These are phyloP conservation scores for Botrytis fabae DNA, from an alignment of 2,329 filamentous ascomycete genomes.

Conservation along the genomic window DNA sequence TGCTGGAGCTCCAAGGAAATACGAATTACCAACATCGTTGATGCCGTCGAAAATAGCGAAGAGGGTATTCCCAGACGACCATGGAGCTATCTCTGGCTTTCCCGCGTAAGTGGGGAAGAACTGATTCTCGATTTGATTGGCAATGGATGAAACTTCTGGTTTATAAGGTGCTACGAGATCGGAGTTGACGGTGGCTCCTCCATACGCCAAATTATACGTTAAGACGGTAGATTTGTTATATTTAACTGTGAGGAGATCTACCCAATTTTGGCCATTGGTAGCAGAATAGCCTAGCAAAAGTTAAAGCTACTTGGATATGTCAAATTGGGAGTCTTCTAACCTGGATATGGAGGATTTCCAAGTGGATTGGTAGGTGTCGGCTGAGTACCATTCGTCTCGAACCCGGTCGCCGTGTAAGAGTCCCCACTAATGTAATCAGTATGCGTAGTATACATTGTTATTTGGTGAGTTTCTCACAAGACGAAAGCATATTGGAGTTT, in stretches of 20 bases:
- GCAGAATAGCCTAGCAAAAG: conserved; percentile 37
- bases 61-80: conserved; percentile 31
- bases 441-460: background rate
- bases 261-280: conserved; percentile 55
- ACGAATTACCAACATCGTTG: conserved; percentile 56
- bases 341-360: conserved; percentile 45
- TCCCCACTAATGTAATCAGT: conserved; percentile 41
- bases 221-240: conserved; percentile 49
- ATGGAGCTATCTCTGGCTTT: conserved; percentile 32
- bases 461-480: conserved; percentile 41
- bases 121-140: conserved; percentile 44
- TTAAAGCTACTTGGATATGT: background rate
- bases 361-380: conserved; percentile 43
- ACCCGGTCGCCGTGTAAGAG: conserved; percentile 45
- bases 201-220: conserved; percentile 54
- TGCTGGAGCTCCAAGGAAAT: conserved; percentile 40
- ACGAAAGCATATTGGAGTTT: conserved; percentile 46
- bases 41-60: conserved; percentile 52
- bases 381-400: conserved; percentile 41
- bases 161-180: conserved; percentile 43
- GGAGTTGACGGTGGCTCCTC: conserved; percentile 45
- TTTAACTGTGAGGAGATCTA: conserved; percentile 50
- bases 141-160: conserved; percentile 43
- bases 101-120: conserved; percentile 46
- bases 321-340: conserved; percentile 22